Evolutionary conservation across 768 basidiomycete genomes (phyloP).

Genomic region (Gymnopilus dilepis): DNA sequence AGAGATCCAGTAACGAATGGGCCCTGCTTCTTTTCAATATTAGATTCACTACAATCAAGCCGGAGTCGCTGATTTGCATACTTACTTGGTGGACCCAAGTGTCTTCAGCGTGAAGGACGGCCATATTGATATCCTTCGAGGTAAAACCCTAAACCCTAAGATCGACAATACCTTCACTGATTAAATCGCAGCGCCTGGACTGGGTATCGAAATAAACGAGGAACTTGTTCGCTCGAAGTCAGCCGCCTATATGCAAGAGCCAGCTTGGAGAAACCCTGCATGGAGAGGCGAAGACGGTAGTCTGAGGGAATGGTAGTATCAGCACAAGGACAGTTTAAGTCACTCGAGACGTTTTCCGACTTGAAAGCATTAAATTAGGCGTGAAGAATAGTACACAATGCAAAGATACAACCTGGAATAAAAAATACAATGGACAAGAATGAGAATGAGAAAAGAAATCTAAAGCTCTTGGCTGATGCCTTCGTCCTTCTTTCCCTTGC

Average conservation of each 20-base stretch:
- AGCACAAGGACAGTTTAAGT: neutral
- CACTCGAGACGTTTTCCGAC: neutral
- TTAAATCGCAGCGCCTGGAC: conserved; percentile 49
- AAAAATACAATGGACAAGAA: conserved; percentile 28
- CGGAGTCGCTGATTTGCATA: conserved; percentile 58
- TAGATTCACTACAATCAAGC: conserved; percentile 69
- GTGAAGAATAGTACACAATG: conserved; percentile 22
- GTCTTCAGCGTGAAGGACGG: conserved; percentile 62
- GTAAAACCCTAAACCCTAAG: neutral
- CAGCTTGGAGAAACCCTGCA: conserved; percentile 58
- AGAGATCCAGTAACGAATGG: neutral
- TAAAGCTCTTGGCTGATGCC: conserved; percentile 52
- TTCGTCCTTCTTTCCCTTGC: conserved; percentile 49
- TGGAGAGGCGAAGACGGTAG: conserved; percentile 62
- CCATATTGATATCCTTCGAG: conserved; percentile 48
- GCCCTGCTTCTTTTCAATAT: neutral
- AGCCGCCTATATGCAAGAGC: conserved; percentile 39
- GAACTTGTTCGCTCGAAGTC: conserved; percentile 48
- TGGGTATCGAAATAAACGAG: conserved; percentile 70
- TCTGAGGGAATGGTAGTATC: conserved; percentile 56
- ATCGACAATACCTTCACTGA: neutral
- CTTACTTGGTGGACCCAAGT: conserved; percentile 56
- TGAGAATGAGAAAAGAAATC: conserved; percentile 24
- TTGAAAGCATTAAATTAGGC: conserved; percentile 24
- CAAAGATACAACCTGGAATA: conserved; percentile 18